phyloP scores from a whole-genome alignment of 2,329 filamentous ascomycete genomes.

The Colletotrichum scovillei region DNA sequence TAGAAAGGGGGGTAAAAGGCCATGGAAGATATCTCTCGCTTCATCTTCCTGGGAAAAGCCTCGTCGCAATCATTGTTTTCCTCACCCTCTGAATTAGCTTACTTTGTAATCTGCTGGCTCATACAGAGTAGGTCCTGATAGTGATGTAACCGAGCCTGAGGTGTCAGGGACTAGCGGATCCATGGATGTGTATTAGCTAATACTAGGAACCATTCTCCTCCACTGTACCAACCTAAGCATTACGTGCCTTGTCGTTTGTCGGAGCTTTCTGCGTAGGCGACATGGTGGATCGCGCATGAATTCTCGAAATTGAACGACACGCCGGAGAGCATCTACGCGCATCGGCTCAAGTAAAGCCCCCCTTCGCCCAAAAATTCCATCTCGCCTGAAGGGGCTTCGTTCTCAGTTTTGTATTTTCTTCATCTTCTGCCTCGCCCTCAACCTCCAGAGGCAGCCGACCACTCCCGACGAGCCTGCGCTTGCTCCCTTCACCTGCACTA shows the following conservation, averaged over 20 bases:
- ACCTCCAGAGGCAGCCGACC: background rate
- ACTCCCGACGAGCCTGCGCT: conserved; percentile 4
- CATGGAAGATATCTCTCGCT: no score
- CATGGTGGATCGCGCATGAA: conserved; percentile 37
- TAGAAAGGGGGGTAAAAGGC: no score
- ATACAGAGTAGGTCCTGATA: no score
- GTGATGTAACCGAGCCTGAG: no score
- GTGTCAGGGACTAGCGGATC: no score
- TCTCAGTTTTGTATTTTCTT: background rate
- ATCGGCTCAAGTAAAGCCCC: conserved; percentile 2
- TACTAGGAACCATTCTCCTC: background rate
- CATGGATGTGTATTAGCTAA: no score
- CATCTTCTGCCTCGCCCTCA: background rate
- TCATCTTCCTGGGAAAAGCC: no score
- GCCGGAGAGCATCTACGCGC: conserved; percentile 16
- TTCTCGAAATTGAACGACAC: conserved; percentile 38
- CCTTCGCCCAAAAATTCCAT: background rate
- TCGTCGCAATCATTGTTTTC: no score
- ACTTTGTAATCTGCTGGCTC: no score
- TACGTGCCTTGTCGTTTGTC: conserved; percentile 26
- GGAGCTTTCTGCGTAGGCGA: conserved; percentile 18
- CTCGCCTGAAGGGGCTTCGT: conserved; percentile 1
- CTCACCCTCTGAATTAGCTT: no score
- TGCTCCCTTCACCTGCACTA: conserved; percentile 18
- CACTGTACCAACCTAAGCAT: background rate